phyloP scores from a whole-genome alignment of 2,329 filamentous ascomycete genomes.

The Bipolaris oryzae region DNA sequence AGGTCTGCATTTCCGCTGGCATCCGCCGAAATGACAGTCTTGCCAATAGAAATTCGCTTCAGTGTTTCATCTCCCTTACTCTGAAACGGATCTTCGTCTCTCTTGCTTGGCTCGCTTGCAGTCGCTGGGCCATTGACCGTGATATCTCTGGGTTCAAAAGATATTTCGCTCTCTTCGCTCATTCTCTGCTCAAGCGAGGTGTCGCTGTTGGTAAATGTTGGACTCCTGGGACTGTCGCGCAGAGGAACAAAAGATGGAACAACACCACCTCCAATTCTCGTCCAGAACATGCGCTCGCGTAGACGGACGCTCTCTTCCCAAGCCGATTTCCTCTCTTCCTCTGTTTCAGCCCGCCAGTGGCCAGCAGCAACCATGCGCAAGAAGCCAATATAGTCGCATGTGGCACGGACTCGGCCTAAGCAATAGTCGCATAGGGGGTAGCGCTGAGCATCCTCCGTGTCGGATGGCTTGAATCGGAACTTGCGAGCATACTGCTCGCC shows the following conservation, averaged over 20 bases:
- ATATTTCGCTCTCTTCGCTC: slow-evolving; percentile 39
- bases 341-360: slow-evolving; percentile 82
- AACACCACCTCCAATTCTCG: slow-evolving; percentile 87
- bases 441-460: slow-evolving; percentile 82
- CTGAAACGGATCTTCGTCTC: slow-evolving; percentile 45
- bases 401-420: slow-evolving; percentile 78
- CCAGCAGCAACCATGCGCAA: slow-evolving; percentile 90
- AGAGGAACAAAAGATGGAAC: slow-evolving; percentile 65
- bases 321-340: slow-evolving; percentile 81
- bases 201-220: slow-evolving; percentile 33
- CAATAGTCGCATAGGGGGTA: slow-evolving; percentile 93
- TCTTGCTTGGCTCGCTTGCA: slow-evolving; percentile 22
- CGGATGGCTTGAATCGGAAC: slow-evolving; percentile 87
- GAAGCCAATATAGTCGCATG: slow-evolving; percentile 92
- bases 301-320: slow-evolving; percentile 95
- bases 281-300: slow-evolving; percentile 97
- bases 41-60: slow-evolving; percentile 49
- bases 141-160: slow-evolving; percentile 30
- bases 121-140: slow-evolving; percentile 18
- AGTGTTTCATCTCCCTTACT: slow-evolving; percentile 27
- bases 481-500: slow-evolving; percentile 74
- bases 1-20: not conserved
- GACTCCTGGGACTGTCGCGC: slow-evolving; percentile 43
- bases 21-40: slow-evolving; percentile 39
- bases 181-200: slow-evolving; percentile 28